These are phyloP conservation scores for Parafenestella ontariensis DNA, from an alignment of 2,329 filamentous ascomycete genomes.

Conservation along the genomic window DNA sequence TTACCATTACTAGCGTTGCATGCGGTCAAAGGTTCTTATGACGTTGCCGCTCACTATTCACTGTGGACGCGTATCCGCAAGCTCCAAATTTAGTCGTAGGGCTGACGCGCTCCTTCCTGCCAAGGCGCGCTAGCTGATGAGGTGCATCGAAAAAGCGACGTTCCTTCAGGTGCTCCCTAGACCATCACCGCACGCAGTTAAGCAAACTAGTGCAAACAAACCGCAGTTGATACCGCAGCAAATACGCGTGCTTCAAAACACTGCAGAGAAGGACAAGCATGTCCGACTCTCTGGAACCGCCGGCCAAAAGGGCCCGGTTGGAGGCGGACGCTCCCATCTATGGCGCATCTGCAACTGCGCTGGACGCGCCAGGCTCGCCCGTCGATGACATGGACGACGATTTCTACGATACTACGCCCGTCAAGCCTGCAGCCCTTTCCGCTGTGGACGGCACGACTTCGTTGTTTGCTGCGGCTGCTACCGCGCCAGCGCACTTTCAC, in stretches of 20 bases:
- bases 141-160: conserved; percentile 36
- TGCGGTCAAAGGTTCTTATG: not conserved
- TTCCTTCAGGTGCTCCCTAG: conserved; percentile 18
- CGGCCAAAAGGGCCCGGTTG: conserved; percentile 52
- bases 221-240: conserved; percentile 35
- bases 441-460: conserved; percentile 23
- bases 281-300: conserved; percentile 48
- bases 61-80: conserved; percentile 4
- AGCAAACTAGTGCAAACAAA: conserved; percentile 35
- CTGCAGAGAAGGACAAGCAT: conserved; percentile 37
- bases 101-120: conserved; percentile 28
- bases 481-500: conserved; percentile 33
- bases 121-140: conserved; percentile 25
- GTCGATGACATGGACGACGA: conserved; percentile 51
- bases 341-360: conserved; percentile 41
- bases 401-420: conserved; percentile 46
- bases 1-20: not conserved
- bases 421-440: conserved; percentile 33
- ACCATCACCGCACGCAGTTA: conserved; percentile 36
- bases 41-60: not conserved
- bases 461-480: conserved; percentile 28
- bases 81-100: conserved; percentile 17
- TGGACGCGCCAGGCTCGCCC: conserved; percentile 48
- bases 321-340: conserved; percentile 46
- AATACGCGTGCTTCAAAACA: conserved; percentile 34